phyloP scores from a whole-genome alignment of 169 alveolate genomes.

The Plasmodium coatneyi region DNA sequence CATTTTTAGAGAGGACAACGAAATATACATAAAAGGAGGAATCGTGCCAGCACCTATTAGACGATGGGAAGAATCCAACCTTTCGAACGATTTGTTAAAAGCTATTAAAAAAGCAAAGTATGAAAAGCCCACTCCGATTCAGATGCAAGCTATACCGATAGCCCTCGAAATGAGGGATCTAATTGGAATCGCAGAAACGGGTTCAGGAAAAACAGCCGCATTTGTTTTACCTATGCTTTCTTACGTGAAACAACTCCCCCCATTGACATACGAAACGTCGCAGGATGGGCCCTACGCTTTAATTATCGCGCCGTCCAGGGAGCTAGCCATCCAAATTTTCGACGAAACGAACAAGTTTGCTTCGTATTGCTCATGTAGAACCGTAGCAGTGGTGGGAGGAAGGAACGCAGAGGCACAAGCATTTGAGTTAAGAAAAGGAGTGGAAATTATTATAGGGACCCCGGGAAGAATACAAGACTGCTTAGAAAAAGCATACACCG shows the following conservation, averaged over 20 bases:
- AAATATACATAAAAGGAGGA: constrained; percentile 92
- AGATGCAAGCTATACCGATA: constrained; percentile 97
- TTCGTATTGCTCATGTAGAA: constrained; percentile 86
- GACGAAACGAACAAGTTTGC: constrained; percentile 93
- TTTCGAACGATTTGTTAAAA: constrained; percentile 85
- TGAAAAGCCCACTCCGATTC: constrained; percentile 95
- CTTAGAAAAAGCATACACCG: constrained; percentile 92
- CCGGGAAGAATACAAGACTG: constrained; percentile 98
- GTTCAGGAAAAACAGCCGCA: constrained; percentile 97
- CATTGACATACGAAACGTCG: constrained; percentile 90
- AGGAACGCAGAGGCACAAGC: constrained; percentile 94
- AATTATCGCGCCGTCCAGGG: constrained; percentile 96
- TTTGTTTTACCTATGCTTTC: constrained; percentile 96
- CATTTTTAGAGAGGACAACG: constrained; percentile 95
- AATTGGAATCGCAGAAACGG: constrained; percentile 99
- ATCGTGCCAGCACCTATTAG: constrained; percentile 95
- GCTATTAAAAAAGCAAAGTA: constrained; percentile 85
- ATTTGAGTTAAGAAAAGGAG: constrained; percentile 93
- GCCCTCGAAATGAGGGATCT: constrained; percentile 94
- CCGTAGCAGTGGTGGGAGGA: constrained; percentile 97
- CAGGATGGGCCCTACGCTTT: constrained; percentile 97
- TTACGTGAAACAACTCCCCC: constrained; percentile 91
- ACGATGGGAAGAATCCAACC: constrained; percentile 91
- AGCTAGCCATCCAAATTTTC: constrained; percentile 94
- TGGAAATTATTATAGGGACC: constrained; percentile 97